These are phyloP conservation scores for Phyllosticta citribraziliensis DNA, from an alignment of 2,329 filamentous ascomycete genomes.

Conservation along the genomic window DNA sequence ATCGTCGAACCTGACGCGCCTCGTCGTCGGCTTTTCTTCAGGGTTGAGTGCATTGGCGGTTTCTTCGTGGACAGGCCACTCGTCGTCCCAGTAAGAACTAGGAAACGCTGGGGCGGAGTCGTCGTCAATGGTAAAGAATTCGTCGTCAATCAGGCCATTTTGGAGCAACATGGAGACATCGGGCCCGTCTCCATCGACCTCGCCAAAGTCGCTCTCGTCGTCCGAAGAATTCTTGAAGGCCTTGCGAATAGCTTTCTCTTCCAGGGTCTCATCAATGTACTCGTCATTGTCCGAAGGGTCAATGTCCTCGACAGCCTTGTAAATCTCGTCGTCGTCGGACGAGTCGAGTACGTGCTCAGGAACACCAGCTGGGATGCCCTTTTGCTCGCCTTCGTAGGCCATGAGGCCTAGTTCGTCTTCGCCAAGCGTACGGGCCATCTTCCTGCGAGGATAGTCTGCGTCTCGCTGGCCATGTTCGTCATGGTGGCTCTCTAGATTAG, in stretches of 20 bases:
- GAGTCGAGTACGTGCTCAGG: slow-evolving; percentile 28
- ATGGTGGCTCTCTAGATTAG: slow-evolving; percentile 21
- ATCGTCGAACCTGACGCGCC: slow-evolving; percentile 65
- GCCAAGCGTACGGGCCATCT: slow-evolving; percentile 27
- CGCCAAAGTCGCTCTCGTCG: slow-evolving; percentile 9
- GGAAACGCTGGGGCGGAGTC: background rate
- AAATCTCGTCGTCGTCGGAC: slow-evolving; percentile 39
- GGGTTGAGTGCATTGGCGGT: background rate
- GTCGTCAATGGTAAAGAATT: slow-evolving; percentile 5
- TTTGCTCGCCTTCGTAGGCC: slow-evolving; percentile 21
- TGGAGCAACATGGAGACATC: slow-evolving; percentile 19
- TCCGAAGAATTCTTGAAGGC: slow-evolving; percentile 10
- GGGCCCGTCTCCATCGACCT: background rate
- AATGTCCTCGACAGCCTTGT: slow-evolving; percentile 67
- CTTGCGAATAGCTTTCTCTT: slow-evolving; percentile 62
- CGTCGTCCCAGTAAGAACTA: background rate
- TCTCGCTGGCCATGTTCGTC: slow-evolving; percentile 5
- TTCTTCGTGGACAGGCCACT: background rate
- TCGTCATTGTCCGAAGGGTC: slow-evolving; percentile 59
- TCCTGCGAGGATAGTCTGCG: slow-evolving; percentile 27
- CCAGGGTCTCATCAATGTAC: slow-evolving; percentile 68
- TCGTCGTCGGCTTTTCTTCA: slow-evolving; percentile 25
- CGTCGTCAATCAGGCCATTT: slow-evolving; percentile 16
- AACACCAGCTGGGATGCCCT: slow-evolving; percentile 12
- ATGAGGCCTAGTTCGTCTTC: slow-evolving; percentile 24